Evolutionary conservation across 2,329 filamentous ascomycete species (phyloP).

Genomic region (Neonectria hederae): DNA sequence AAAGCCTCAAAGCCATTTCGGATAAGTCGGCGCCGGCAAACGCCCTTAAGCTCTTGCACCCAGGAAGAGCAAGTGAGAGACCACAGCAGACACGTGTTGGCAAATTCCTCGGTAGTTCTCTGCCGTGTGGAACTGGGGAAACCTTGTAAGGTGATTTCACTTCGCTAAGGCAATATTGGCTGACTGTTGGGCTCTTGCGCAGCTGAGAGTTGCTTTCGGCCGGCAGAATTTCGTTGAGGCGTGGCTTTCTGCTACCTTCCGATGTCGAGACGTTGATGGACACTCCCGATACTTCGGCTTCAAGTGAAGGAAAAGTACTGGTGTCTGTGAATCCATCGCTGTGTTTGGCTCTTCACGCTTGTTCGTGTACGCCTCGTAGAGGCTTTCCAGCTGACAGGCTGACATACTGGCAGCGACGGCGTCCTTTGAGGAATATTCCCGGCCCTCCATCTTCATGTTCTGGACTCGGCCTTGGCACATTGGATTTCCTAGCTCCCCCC

Average conservation of each 20-base stretch:
- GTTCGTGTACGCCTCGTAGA: too few species aligned
- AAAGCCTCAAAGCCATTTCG: slow-evolving; percentile 1
- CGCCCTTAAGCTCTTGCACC: not conserved
- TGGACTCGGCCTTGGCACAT: not conserved
- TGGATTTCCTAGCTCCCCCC: not conserved
- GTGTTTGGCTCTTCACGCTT: not conserved
- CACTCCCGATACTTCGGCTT: not conserved
- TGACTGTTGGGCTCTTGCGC: not conserved
- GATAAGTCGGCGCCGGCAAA: slow-evolving; percentile 16
- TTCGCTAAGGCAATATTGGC: not conserved
- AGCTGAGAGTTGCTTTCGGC: not conserved
- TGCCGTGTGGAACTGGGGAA: slow-evolving; percentile 14
- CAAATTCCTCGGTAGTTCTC: slow-evolving; percentile 8
- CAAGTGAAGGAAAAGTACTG: not conserved
- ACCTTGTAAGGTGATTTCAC: not conserved
- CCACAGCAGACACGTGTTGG: not conserved
- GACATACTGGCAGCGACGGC: not conserved
- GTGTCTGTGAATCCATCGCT: not conserved
- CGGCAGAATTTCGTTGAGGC: not conserved
- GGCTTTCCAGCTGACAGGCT: not conserved
- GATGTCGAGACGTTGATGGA: not conserved
- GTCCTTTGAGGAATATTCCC: not conserved
- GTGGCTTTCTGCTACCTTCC: not conserved
- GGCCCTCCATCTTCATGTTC: not conserved
- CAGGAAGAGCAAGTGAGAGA: not conserved